A percentile compares a stretch with the other conserved stretches of the same genome.
phyloP scores from a whole-genome alignment of 1,139 yeast species.

The Kodamaea fungicola region DNA sequence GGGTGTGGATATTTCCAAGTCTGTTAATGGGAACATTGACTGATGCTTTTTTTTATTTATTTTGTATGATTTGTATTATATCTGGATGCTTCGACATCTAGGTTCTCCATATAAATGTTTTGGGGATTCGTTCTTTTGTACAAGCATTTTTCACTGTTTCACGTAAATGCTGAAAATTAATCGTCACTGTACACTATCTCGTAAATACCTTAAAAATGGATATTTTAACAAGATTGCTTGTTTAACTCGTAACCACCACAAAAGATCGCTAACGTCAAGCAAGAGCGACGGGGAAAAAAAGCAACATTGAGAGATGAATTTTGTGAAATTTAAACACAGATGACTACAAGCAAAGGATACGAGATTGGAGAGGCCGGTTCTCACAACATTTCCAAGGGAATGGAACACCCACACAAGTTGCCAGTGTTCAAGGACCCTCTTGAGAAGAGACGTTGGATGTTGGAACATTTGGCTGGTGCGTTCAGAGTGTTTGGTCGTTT shows the following conservation, averaged over 20 bases:
- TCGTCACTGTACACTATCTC: too few species aligned
- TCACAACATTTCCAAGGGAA: slow-evolving; percentile 50
- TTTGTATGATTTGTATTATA: too few species aligned
- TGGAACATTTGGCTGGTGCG: slow-evolving; percentile 79
- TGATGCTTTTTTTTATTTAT: slow-evolving; percentile 1
- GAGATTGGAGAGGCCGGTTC: slow-evolving; percentile 35
- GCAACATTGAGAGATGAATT: background rate
- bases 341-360: slow-evolving; percentile 31
- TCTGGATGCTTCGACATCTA: too few species aligned
- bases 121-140: too few species aligned
- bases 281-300: background rate
- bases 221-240: background rate
- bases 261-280: background rate
- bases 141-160: too few species aligned
- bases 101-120: too few species aligned
- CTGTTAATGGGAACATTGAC: slow-evolving; percentile 16
- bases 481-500: slow-evolving; percentile 73
- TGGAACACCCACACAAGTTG: slow-evolving; percentile 43
- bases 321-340: background rate
- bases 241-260: background rate
- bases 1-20: slow-evolving; percentile 19
- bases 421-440: slow-evolving; percentile 51
- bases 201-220: too few species aligned
- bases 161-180: too few species aligned
- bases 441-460: slow-evolving; percentile 57